Conservation (phyloP, 2,329 filamentous ascomycete species). For the Colletotrichum tropicale region DNA sequence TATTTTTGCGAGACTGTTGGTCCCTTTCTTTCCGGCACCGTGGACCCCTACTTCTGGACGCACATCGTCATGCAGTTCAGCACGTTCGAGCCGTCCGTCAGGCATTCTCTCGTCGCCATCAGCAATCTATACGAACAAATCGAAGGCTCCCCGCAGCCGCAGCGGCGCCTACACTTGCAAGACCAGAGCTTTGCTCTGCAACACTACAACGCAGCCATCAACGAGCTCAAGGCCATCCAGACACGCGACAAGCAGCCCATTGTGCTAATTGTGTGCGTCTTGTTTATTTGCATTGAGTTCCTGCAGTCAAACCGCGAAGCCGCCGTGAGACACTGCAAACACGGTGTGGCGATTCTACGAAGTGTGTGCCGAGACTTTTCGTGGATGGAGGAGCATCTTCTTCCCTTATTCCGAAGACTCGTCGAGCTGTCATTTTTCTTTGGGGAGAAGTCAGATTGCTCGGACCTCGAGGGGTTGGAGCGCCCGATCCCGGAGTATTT, state of each 20-base stretch:
- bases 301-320: conserved; percentile 33
- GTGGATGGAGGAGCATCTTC: conserved; percentile 10
- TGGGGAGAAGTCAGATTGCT: conserved; percentile 17
- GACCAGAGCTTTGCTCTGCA: conserved; percentile 39
- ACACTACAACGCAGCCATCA: conserved; percentile 56
- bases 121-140: conserved; percentile 47
- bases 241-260: conserved; percentile 24
- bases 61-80: conserved; percentile 50
- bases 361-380: conserved; percentile 4
- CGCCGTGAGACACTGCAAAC: conserved; percentile 13
- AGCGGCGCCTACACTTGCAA: not conserved
- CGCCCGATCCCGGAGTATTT: conserved; percentile 2
- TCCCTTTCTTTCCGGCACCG: conserved; percentile 41
- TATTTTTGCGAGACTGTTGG: conserved; percentile 37
- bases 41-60: conserved; percentile 49
- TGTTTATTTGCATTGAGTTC: conserved; percentile 62
- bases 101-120: conserved; percentile 54
- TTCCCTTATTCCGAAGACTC: conserved; percentile 3
- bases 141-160: not conserved
- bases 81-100: conserved; percentile 47
- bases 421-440: conserved; percentile 9
- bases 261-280: conserved; percentile 48
- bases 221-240: conserved; percentile 41
- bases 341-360: conserved; percentile 9
- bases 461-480: conserved; percentile 17